Evolutionary conservation across 306 rosid species (phyloP).

Genomic region (Vigna reflexopilosa): DNA sequence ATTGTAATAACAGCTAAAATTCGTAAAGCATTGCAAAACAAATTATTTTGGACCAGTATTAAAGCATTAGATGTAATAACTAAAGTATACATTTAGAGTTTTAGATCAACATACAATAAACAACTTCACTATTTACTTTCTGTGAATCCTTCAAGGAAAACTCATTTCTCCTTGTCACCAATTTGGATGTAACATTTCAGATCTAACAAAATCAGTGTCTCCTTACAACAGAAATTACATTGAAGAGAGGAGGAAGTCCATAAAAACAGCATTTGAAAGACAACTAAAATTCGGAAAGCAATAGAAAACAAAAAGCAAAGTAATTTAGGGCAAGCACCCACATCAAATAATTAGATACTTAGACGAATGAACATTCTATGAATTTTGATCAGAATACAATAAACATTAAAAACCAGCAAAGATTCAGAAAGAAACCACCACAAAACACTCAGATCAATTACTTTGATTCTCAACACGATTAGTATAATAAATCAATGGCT

Average conservation of each 20-base stretch:
- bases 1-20: constrained; percentile 8
- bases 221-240: neutral
- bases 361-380: too few relatives aligned
- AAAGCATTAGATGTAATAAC: neutral
- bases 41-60: neutral
- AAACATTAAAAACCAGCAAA: neutral
- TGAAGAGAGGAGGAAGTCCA: too few relatives aligned
- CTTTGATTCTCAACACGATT: neutral
- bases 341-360: neutral
- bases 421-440: neutral
- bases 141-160: constrained; percentile 45
- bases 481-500: neutral
- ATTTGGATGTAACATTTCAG: too few relatives aligned
- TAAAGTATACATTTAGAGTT: too few relatives aligned
- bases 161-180: constrained; percentile 81
- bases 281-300: neutral
- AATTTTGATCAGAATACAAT: too few relatives aligned
- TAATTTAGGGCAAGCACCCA: neutral
- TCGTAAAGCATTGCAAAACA: neutral
- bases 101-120: neutral
- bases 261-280: constrained; percentile 16
- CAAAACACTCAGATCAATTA: neutral
- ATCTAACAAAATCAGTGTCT: too few relatives aligned
- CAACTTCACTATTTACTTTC: neutral
- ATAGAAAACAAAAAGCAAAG: neutral